Conservation (phyloP, 2,329 filamentous ascomycete genomes). For the Exophiala oligosperma region DNA sequence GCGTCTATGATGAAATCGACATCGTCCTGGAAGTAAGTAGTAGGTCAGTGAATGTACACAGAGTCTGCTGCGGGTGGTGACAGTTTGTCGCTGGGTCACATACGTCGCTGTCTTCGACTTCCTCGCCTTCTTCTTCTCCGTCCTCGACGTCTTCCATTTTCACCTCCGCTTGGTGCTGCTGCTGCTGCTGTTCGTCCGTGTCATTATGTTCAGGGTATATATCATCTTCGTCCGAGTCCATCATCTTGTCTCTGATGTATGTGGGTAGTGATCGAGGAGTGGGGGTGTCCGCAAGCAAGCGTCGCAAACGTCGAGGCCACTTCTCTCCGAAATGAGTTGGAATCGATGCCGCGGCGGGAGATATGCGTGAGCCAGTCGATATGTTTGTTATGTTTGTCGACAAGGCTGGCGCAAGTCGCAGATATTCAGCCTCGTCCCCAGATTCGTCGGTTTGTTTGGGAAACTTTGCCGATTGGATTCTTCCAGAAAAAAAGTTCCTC, state of each 20-base stretch:
- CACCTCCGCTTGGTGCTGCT: constrained; percentile 16
- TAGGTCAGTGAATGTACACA: too few species aligned
- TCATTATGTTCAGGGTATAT: constrained; percentile 24
- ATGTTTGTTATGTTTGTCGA: constrained; percentile 16
- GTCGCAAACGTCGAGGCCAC: too few species aligned
- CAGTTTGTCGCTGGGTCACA: constrained; percentile 34
- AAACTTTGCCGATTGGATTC: constrained; percentile 21
- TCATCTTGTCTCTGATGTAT: constrained; percentile 20
- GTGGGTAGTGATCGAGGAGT: neutral
- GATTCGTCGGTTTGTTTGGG: constrained; percentile 9
- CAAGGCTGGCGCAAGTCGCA: neutral
- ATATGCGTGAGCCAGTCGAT: neutral
- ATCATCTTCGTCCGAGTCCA: constrained; percentile 30
- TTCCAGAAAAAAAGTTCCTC: constrained; percentile 26
- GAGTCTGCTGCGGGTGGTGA: constrained; percentile 15
- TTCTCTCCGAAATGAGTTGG: too few species aligned
- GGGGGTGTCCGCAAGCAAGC: too few species aligned
- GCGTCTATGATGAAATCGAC: constrained; percentile 53
- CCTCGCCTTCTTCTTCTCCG: constrained; percentile 27
- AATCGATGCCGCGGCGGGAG: neutral
- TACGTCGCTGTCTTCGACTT: constrained; percentile 38
- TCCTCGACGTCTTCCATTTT: constrained; percentile 34
- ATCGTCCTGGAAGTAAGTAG: constrained; percentile 39
- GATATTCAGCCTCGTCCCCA: constrained; percentile 6
- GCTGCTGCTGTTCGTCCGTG: constrained; percentile 12